Evolutionary conservation across 2,329 filamentous ascomycete species (phyloP), one percentile per base, ranked within the genome.

Genomic region (Aspergillus floridensis): DNA sequence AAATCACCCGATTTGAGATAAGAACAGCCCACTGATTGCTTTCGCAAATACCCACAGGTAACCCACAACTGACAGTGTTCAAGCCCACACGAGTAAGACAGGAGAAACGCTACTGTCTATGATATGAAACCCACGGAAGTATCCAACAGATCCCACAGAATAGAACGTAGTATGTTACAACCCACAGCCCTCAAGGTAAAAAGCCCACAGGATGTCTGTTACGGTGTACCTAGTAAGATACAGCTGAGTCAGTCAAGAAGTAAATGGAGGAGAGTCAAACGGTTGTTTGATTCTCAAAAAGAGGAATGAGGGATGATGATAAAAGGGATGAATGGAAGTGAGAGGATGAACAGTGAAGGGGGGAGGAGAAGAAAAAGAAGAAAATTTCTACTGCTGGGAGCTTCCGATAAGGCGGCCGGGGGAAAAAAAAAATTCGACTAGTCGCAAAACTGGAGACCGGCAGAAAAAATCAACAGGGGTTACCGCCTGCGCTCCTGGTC

Each of bases 31-130:
- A 56, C 59, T 49, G 57, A 68, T 65, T 67, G 64, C 66, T 61
- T 59, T 59, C 63, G 60, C 65, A 68, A 70, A 72, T 67, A 71
- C 71, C 74, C 74, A 76, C 74, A 72, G 73, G 70, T 70, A 74
- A 73, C 73, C 73, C 73, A 69, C 74, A 75, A 74, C 69, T 65
- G 69, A 73, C 70, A 74, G 64, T 72, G 71, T 72, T 74, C 70
- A 77, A 77, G 74, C 76, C 76, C 76, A 77, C 76, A 65, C 75
- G 72, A 73, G 73, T 72, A 66, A 65, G 72, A 76, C 74, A 73
- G 74, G 71, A 69, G 68, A 74, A 70, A 75, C 71, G 72, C 72
- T 73, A 73, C 70, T 64, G 66, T 71, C 66, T 75, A 72, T 70
- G 65, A 69, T 72, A 74, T 71, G 73, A 72, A 77, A 75, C 74